Percentiles rank a stretch among this genome's conserved stretches.
phyloP scores from a whole-genome alignment of 176 grass and related monocot species.

The Urochloa ruziziensis region DNA sequence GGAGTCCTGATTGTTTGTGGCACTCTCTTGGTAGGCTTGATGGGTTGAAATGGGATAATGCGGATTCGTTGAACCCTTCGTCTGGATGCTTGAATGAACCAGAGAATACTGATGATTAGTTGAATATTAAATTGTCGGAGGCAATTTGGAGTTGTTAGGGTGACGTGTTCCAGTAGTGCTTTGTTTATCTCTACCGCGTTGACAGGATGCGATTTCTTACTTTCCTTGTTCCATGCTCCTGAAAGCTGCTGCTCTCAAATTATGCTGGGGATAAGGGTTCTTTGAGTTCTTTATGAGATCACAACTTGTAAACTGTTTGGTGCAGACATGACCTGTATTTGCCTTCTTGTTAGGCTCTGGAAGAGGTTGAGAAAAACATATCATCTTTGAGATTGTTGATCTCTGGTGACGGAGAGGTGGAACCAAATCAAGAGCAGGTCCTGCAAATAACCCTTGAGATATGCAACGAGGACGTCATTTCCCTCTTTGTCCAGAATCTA shows the following conservation, averaged over 20 bases:
- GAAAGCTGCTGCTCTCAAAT: neutral
- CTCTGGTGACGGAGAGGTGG: constrained; percentile 81
- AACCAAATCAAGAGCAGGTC: constrained; percentile 86
- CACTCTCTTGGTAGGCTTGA: neutral
- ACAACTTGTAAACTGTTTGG: neutral
- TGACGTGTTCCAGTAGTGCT: neutral
- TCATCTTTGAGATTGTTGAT: constrained; percentile 65
- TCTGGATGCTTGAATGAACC: neutral
- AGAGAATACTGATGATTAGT: neutral
- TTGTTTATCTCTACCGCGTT: neutral
- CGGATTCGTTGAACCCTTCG: neutral
- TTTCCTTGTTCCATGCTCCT: neutral
- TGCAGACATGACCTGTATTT: neutral
- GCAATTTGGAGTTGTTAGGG: neutral
- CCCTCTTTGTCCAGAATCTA: constrained; percentile 83
- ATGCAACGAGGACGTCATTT: constrained; percentile 81
- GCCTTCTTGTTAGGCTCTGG: constrained; percentile 60
- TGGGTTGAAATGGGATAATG: neutral
- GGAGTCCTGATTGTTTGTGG: neutral
- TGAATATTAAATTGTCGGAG: neutral
- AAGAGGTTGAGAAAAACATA: constrained; percentile 93
- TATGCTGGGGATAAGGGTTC: neutral
- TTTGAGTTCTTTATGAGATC: neutral
- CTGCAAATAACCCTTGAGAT: constrained; percentile 85
- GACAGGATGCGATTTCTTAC: neutral